Conservation (phyloP, 176 grass and related monocot species). For the Lolium perenne region DNA sequence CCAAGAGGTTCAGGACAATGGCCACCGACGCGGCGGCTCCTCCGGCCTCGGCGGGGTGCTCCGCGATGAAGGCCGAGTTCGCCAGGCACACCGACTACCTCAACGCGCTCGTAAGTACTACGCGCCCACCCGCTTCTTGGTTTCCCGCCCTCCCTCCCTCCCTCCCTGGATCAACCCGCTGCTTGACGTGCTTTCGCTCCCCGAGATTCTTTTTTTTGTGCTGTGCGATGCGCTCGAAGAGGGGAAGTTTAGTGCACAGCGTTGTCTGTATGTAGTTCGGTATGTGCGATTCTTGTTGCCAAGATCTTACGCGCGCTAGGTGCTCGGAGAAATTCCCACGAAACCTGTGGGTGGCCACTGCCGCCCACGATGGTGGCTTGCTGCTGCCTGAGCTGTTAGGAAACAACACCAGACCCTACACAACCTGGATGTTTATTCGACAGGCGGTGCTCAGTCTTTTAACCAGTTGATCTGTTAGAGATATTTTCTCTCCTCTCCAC, state of each 20-base stretch:
- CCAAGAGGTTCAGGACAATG: constrained; percentile 56
- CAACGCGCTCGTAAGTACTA: constrained; percentile 47
- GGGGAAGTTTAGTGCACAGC: background rate
- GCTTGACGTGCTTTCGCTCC: background rate
- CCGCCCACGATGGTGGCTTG: background rate
- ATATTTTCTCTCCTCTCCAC: background rate
- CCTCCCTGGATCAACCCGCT: background rate
- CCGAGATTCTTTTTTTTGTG: background rate
- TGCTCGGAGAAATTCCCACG: constrained; percentile 45
- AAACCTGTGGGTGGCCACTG: background rate
- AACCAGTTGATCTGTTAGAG: background rate
- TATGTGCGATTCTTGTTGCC: background rate
- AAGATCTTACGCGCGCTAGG: background rate
- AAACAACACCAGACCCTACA: background rate
- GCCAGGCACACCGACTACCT: constrained; percentile 51
- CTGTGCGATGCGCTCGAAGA: background rate
- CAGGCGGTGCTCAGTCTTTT: background rate
- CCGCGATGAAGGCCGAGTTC: constrained; percentile 59
- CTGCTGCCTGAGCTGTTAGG: background rate
- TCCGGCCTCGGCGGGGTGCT: constrained; percentile 27
- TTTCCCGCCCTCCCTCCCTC: background rate
- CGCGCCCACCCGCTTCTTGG: background rate
- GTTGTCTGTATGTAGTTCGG: background rate
- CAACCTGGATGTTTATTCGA: background rate
- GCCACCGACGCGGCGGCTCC: constrained; percentile 22